Evolutionary conservation across 345 rosid species (phyloP).

Genomic region (Boechera stricta): DNA sequence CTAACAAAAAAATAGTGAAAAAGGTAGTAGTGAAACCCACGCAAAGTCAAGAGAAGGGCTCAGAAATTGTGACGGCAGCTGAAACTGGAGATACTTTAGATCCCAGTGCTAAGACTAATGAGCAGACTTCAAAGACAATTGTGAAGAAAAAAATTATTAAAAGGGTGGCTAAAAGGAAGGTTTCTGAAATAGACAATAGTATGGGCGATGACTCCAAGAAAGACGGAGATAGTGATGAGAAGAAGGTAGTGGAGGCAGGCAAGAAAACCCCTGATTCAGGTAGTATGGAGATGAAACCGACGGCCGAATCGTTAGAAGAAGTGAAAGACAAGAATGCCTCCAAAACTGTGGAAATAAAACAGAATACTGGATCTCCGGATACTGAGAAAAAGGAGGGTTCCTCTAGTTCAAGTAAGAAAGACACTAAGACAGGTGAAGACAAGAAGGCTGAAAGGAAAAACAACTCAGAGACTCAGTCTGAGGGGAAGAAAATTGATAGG

Average conservation of each 20-base stretch:
- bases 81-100: conserved; percentile 57
- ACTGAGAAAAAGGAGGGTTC: conserved; percentile 51
- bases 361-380: conserved; percentile 45
- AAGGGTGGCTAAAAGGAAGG: conserved; percentile 84
- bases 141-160: conserved; percentile 77
- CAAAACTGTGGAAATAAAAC: conserved; percentile 34
- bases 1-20: conserved; percentile 58
- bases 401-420: conserved; percentile 52
- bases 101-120: conserved; percentile 43
- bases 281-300: conserved; percentile 45
- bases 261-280: conserved; percentile 48
- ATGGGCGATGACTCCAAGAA: conserved; percentile 49
- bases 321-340: conserved; percentile 49
- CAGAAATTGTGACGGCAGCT: conserved; percentile 51
- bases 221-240: conserved; percentile 52
- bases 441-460: conserved; percentile 53
- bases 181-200: conserved; percentile 48
- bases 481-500: conserved; percentile 49
- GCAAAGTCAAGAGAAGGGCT: conserved; percentile 50
- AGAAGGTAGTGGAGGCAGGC: conserved; percentile 42
- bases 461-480: conserved; percentile 50
- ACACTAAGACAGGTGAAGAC: conserved; percentile 41
- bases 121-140: conserved; percentile 61
- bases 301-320: conserved; percentile 42
- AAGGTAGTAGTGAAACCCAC: conserved; percentile 49